Base-by-base conservation (phyloP, 164 flowering plant species). In the Litsea cubeba region DNA sequence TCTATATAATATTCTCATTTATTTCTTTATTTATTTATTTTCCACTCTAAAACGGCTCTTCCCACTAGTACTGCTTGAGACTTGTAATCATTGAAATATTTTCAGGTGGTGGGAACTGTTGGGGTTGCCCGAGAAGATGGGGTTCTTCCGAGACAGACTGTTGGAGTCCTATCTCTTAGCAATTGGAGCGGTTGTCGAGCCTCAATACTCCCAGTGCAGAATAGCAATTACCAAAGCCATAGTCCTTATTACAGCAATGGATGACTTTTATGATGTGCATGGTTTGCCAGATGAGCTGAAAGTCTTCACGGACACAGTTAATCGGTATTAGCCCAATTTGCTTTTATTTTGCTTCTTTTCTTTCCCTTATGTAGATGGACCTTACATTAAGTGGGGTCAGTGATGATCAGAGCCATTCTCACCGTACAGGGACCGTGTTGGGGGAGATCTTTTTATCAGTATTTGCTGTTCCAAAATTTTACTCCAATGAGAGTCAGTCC, bases 281-380 rank as follows among this genome's bases (percentile, higher is more conserved):
- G 70, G 70, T 30, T 50, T 51, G 28, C n/a, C 32, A 23, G 70
- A 66, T 22, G 76, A 74, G 30, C 26, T 74, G 11, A 35, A 72
- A 80, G 76, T 54, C 1, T 79, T 46, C 70, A 79, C 69, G 15
- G 64, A 66, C 28, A 30, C 51, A 3, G 30, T 74, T 49, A 50
- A 66, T 3, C 28, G 76, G 76, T 74, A 63, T 22, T 7, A 0
- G 0, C 1, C 46, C 10, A 35, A 35, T 35, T 35, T 35, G 10
- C 0, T 35, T 35, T 35, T 35, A 0, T 35, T 35, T 35, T 26
- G 2, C 3, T 28, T 28, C 30, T 26, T 26, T 26, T 26, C 28
- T 26, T 26, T 26, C 2, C 28, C 28, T 26, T 1, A 2, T 2
- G 0, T 26, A 26, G 28, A 26, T 26, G 28, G 2, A 26, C 28